These are phyloP conservation scores for Hyphodiscus hymeniophilus DNA, from an alignment of 495 filamentous ascomycete species.

Conservation along the genomic window DNA sequence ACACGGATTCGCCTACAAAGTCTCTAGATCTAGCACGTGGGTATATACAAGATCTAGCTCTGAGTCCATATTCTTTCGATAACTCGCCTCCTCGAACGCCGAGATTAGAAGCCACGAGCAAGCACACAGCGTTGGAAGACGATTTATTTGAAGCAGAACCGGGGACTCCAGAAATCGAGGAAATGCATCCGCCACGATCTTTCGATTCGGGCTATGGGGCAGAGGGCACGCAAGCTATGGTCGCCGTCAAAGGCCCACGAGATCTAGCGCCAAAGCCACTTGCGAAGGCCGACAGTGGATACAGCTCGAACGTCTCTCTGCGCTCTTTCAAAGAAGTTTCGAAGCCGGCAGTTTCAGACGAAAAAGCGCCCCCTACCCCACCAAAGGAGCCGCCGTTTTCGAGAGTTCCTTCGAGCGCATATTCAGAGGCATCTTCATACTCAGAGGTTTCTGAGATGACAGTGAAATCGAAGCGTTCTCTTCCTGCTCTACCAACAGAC, in stretches of 20 bases:
- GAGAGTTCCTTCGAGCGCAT: constrained; percentile 7
- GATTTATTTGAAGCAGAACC: constrained; percentile 37
- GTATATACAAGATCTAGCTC: constrained; percentile 24
- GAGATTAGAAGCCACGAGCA: constrained; percentile 35
- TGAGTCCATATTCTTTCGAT: constrained; percentile 26
- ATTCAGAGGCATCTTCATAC: background rate
- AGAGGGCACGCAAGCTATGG: background rate
- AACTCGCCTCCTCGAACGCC: constrained; percentile 21
- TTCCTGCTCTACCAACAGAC: background rate
- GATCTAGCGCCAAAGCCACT: constrained; percentile 30
- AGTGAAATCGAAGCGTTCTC: background rate
- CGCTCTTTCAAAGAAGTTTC: constrained; percentile 31
- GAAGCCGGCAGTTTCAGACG: constrained; percentile 5
- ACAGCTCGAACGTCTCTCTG: constrained; percentile 44
- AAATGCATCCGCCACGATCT: constrained; percentile 2
- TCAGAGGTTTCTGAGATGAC: background rate
- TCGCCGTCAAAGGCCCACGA: background rate
- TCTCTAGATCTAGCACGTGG: constrained; percentile 14
- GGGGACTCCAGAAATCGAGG: background rate
- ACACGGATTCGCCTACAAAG: constrained; percentile 9
- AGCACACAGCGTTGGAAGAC: constrained; percentile 38
- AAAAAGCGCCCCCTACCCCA: constrained; percentile 2
- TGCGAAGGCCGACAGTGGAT: constrained; percentile 48
- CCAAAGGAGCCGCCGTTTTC: constrained; percentile 3
- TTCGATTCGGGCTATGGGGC: constrained; percentile 16